Base-by-base conservation (phyloP, 202 grass and related monocot species). In the Musa balbisiana region DNA sequence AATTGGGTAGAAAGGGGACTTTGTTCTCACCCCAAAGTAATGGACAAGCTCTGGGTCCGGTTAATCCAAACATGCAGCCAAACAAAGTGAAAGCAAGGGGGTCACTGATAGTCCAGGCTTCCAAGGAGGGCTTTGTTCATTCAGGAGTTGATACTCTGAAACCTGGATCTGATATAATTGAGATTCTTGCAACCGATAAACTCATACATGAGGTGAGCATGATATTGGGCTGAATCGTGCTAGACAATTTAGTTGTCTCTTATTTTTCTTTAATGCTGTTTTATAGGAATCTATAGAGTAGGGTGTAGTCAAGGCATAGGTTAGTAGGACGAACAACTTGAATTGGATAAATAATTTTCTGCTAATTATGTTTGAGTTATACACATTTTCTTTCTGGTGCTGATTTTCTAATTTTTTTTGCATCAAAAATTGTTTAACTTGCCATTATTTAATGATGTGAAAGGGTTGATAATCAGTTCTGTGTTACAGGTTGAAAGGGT, bases 201-300 rank as follows among this genome's bases (percentile, higher is more conserved):
- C 80, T 90, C 78, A 66, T 91, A 71, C 62, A 78, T n/a, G 81
- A 91, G 88, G 85, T 87, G 51, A 74, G 51, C 33, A 67, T 68
- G 52, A 76, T 79, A 67, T 17, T 21, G 49, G 55, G 27, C 20
- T 9, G 26, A 3, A 67, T 13, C 6, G 33, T 67, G 33, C 33
- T 4, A 16, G 0, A 27, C 26, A 25, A 13, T 12, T 29, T 6
- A 14, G 9, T 5, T 67, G 13, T 15, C 25, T 67, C 33, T 9
- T 12, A 67, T 67, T 22, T 67, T 23, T 66, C 14, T 1, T 14
- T 62, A 62, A 62, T 19, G 58, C 2, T 21, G 58, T 20, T 62
- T 62, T n/a, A 0, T n/a, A 15, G 1, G 17, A 19, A 20, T 19
- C 56, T 9, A n/a, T 4, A 60, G n/a, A 9, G 15, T 3, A 8